These are phyloP conservation scores for Podaxis sp. DNA, from an alignment of 768 basidiomycete genomes.

Conservation along the genomic window DNA sequence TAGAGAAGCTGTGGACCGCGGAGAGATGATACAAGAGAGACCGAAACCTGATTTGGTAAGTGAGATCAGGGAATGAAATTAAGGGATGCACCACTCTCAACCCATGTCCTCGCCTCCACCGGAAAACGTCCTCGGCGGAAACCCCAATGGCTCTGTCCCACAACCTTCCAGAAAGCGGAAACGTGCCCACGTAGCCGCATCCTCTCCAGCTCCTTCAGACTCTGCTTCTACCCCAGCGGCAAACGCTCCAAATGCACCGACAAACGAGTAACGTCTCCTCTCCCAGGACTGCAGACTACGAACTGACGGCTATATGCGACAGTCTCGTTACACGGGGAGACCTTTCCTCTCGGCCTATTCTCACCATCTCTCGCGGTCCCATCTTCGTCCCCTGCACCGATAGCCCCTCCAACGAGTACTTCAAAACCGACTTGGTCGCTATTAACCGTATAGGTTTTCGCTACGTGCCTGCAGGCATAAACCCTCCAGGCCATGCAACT, in stretches of 20 bases:
- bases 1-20: background rate
- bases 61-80: constrained; percentile 1
- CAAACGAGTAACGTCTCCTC: constrained; percentile 5
- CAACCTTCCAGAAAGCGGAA: constrained; percentile 54
- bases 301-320: constrained; percentile 26
- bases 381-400: constrained; percentile 62
- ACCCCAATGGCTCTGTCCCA: constrained; percentile 33
- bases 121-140: constrained; percentile 7
- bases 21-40: background rate
- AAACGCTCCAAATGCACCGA: constrained; percentile 23
- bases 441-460: constrained; percentile 79
- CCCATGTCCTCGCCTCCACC: constrained; percentile 15
- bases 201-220: constrained; percentile 65
- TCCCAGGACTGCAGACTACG: background rate
- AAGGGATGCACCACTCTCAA: background rate
- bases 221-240: constrained; percentile 33
- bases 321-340: constrained; percentile 68
- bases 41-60: constrained; percentile 10
- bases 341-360: constrained; percentile 66
- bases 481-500: constrained; percentile 51
- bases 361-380: constrained; percentile 75
- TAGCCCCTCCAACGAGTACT: constrained; percentile 45
- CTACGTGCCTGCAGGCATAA: constrained; percentile 78
- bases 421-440: constrained; percentile 68
- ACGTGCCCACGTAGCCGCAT: constrained; percentile 43